A percentile compares a stretch with the other conserved stretches of the same genome.
These are phyloP conservation scores for Erucastrum elatum DNA, from an alignment of 345 rosid species.

Conservation along the genomic window DNA sequence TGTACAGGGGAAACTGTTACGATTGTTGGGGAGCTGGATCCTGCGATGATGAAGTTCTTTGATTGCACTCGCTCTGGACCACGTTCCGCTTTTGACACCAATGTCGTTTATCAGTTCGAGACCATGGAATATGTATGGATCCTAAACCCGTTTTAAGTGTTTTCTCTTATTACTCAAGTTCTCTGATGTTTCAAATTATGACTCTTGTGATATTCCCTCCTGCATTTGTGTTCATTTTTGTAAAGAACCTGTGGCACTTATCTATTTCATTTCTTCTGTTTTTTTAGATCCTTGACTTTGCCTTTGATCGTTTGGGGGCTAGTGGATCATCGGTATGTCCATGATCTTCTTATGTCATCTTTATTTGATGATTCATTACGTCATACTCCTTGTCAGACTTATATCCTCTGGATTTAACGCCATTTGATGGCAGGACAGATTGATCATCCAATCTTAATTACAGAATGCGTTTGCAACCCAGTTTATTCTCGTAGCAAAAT, in stretches of 20 bases:
- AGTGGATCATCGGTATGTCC: constrained; percentile 65
- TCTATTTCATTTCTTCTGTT: neutral
- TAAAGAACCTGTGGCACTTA: neutral
- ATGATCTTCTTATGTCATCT: constrained; percentile 6
- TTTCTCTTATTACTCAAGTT: neutral
- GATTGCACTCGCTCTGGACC: constrained; percentile 96
- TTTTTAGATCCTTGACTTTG: constrained; percentile 84
- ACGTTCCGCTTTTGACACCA: constrained; percentile 85
- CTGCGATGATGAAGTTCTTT: constrained; percentile 74
- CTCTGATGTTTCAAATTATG: neutral
- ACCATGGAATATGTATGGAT: constrained; percentile 89
- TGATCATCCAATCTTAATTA: constrained; percentile 89
- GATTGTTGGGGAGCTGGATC: constrained; percentile 83
- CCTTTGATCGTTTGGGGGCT: constrained; percentile 90
- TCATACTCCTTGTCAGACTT: constrained; percentile 18
- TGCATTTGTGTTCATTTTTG: neutral
- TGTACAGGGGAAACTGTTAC: constrained; percentile 82
- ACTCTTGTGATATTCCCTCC: neutral
- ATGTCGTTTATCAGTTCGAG: constrained; percentile 93
- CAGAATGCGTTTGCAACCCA: constrained; percentile 93
- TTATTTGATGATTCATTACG: neutral
- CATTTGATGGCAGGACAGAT: constrained; percentile 74
- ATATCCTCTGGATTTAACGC: constrained; percentile 42
- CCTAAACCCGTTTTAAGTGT: neutral
- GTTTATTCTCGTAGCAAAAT: constrained; percentile 93